These are phyloP conservation scores for Prunus armeniaca DNA, from an alignment of 306 rosid genomes.

Conservation along the genomic window DNA sequence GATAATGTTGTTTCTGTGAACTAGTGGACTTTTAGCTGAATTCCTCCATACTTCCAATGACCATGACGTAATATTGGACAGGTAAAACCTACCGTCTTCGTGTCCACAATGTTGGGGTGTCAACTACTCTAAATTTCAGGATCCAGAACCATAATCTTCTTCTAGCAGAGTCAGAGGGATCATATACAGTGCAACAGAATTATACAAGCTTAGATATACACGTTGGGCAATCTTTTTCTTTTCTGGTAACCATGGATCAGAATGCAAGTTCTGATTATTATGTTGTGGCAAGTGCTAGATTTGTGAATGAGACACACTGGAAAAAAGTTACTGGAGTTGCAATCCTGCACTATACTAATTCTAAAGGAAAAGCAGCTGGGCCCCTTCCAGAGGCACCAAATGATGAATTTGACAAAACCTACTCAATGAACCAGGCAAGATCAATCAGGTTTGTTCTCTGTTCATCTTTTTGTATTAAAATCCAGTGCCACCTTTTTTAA, in stretches of 20 bases:
- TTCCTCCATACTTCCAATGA: slow-evolving; percentile 4
- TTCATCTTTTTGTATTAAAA: background rate
- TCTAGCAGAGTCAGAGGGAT: slow-evolving; percentile 89
- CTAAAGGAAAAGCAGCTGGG: slow-evolving; percentile 92
- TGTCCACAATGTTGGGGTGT: slow-evolving; percentile 88
- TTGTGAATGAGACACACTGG: slow-evolving; percentile 84
- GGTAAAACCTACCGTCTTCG: slow-evolving; percentile 90
- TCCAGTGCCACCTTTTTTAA: background rate
- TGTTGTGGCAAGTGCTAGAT: slow-evolving; percentile 90
- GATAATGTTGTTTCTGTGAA: background rate
- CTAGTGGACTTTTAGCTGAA: background rate
- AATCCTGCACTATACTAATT: slow-evolving; percentile 77
- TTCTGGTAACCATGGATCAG: slow-evolving; percentile 79
- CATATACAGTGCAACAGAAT: slow-evolving; percentile 91
- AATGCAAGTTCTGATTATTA: slow-evolving; percentile 95
- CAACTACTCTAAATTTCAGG: slow-evolving; percentile 90
- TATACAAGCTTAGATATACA: slow-evolving; percentile 94
- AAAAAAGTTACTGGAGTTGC: slow-evolving; percentile 88
- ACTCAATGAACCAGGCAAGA: slow-evolving; percentile 98
- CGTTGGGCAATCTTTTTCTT: slow-evolving; percentile 94
- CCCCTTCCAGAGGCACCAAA: slow-evolving; percentile 78
- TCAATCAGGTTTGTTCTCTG: slow-evolving; percentile 70
- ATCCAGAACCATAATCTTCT: slow-evolving; percentile 92
- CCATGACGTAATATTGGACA: slow-evolving; percentile 33
- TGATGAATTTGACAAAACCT: slow-evolving; percentile 87